These are phyloP conservation scores for Metarhizium guizhouense DNA, from an alignment of 2,329 filamentous ascomycete species.

Conservation along the genomic window DNA sequence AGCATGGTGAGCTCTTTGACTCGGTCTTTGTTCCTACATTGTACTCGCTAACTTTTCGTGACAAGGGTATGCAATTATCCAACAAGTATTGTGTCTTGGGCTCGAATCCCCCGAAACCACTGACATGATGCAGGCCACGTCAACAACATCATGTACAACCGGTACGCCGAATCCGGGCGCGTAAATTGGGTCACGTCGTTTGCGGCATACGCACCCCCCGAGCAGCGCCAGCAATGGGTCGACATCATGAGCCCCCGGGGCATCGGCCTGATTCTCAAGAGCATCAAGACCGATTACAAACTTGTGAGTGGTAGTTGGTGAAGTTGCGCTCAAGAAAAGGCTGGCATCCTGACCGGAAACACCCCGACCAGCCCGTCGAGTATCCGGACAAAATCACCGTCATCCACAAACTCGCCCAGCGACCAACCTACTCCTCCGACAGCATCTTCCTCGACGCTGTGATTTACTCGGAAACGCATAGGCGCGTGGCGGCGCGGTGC, in stretches of 20 bases:
- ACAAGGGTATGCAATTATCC: neutral
- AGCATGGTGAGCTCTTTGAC: constrained; percentile 38
- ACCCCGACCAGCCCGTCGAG: constrained; percentile 56
- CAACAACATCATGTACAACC: constrained; percentile 77
- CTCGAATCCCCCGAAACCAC: neutral
- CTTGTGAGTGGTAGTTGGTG: constrained; percentile 49
- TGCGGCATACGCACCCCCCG: constrained; percentile 51
- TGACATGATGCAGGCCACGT: constrained; percentile 46
- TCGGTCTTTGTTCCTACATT: neutral
- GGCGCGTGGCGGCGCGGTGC: constrained; percentile 63
- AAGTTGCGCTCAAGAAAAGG: too few species aligned
- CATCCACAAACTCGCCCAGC: constrained; percentile 62
- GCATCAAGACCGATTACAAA: constrained; percentile 78
- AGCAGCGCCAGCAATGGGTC: constrained; percentile 54
- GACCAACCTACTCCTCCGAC: constrained; percentile 31
- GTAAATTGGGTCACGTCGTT: constrained; percentile 72
- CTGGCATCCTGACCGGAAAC: neutral
- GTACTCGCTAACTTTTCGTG: neutral
- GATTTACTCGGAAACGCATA: constrained; percentile 68
- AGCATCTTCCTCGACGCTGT: constrained; percentile 51
- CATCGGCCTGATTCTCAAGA: constrained; percentile 68
- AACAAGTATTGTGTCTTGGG: too few species aligned
- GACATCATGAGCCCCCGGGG: constrained; percentile 58
- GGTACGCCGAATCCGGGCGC: constrained; percentile 74
- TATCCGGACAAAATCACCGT: constrained; percentile 78